These are phyloP conservation scores for Lactarius quietus DNA, from an alignment of 768 basidiomycete genomes.

Conservation along the genomic window DNA sequence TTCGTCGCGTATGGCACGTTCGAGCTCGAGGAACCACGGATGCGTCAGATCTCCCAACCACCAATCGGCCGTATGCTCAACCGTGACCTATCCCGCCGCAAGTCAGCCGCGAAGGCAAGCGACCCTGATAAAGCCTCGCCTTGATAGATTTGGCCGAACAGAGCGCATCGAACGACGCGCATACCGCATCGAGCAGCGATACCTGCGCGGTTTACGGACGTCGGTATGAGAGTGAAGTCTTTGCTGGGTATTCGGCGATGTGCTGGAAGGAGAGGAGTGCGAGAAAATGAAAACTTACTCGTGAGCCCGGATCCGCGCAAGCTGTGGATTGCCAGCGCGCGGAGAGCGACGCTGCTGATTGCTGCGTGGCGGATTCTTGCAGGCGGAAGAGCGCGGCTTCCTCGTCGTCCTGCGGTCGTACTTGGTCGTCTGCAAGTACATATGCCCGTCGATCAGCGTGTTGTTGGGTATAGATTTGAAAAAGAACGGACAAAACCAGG, in stretches of 20 bases:
- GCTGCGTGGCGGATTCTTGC: constrained; percentile 64
- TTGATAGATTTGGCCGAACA: constrained; percentile 68
- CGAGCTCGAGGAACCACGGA: constrained; percentile 82
- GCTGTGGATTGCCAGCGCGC: constrained; percentile 82
- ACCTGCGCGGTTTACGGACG: constrained; percentile 78
- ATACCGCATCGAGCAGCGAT: constrained; percentile 71
- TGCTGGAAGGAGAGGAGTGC: too few relatives aligned
- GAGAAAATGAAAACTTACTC: constrained; percentile 48
- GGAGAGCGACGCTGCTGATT: constrained; percentile 62
- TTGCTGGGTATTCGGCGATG: not conserved
- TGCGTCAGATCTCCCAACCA: constrained; percentile 90
- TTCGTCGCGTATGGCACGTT: constrained; percentile 75
- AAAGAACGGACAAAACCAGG: constrained; percentile 63
- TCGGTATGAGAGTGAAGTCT: constrained; percentile 90
- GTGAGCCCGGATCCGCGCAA: constrained; percentile 78
- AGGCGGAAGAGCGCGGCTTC: constrained; percentile 68
- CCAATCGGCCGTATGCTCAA: constrained; percentile 89
- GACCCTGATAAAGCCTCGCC: constrained; percentile 48
- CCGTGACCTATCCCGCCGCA: constrained; percentile 62
- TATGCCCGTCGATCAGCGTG: not conserved
- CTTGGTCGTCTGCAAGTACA: constrained; percentile 58
- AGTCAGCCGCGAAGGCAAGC: too few relatives aligned
- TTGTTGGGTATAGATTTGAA: too few relatives aligned
- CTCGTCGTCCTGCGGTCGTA: constrained; percentile 61
- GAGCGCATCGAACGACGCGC: constrained; percentile 55